A percentile compares a stretch with the other conserved stretches of the same genome.
These are phyloP conservation scores for Actinomucor elegans DNA, from an alignment of 371 early-diverging fungal genomes.

Conservation along the genomic window DNA sequence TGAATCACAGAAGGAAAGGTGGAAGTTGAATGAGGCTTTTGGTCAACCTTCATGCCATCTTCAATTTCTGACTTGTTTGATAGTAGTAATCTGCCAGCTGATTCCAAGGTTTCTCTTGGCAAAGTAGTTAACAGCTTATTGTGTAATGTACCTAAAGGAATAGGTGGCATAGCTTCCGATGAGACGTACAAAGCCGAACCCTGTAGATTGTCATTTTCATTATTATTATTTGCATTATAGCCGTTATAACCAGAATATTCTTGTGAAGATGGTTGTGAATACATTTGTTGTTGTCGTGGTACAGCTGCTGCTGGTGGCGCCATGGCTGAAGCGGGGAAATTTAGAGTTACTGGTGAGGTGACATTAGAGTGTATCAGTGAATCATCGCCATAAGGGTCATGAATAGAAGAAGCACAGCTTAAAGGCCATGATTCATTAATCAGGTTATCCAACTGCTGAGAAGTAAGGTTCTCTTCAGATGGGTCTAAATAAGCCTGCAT, in stretches of 20 bases:
- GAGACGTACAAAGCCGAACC: constrained; percentile 24
- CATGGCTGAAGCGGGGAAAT: background rate
- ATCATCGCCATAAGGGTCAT: background rate
- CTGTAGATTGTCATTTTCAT: background rate
- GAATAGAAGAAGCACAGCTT: background rate
- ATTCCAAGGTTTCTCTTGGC: constrained; percentile 34
- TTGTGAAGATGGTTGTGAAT: background rate
- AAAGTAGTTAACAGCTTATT: constrained; percentile 34
- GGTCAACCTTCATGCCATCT: background rate
- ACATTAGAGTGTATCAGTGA: background rate
- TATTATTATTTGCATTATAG: background rate
- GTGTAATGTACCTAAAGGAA: constrained; percentile 28
- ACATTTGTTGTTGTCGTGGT: background rate
- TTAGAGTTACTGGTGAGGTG: background rate
- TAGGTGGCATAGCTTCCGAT: constrained; percentile 26
- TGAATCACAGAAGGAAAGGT: constrained; percentile 2
- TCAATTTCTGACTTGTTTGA: too few relatives aligned
- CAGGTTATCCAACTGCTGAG: constrained; percentile 9
- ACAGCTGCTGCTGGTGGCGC: background rate
- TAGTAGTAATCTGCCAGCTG: constrained; percentile 31
- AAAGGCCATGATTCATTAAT: constrained; percentile 12
- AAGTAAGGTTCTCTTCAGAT: constrained; percentile 6
- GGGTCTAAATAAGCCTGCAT: constrained; percentile 20
- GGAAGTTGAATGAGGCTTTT: background rate
- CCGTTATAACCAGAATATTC: background rate